Percentiles rank a stretch among this genome's conserved stretches.
Evolutionary conservation across 2,329 filamentous ascomycete species (phyloP).

Genomic region (Pseudocercospora cruenta): DNA sequence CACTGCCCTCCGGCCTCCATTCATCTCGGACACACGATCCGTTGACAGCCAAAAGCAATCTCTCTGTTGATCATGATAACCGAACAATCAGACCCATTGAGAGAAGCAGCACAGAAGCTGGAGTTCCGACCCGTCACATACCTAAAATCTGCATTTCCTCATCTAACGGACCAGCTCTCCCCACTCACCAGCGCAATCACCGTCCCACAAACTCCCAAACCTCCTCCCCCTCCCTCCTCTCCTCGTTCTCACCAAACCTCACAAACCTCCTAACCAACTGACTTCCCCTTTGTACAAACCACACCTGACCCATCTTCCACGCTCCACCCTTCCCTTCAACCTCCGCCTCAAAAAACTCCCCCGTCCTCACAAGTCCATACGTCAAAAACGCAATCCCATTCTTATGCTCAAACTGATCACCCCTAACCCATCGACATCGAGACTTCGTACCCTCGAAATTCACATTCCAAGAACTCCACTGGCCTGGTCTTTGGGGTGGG

Average conservation of each 20-base stretch:
- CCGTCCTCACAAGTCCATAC: constrained; percentile 17
- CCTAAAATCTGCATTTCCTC: too few species aligned
- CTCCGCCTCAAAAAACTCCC: constrained; percentile 24
- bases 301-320: constrained; percentile 22
- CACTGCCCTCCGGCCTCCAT: too few species aligned
- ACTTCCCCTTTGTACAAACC: constrained; percentile 24
- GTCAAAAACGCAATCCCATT: constrained; percentile 23
- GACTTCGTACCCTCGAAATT: constrained; percentile 9
- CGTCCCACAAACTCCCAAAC: constrained; percentile 26
- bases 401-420: constrained; percentile 15
- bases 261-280: constrained; percentile 27
- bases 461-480: constrained; percentile 18
- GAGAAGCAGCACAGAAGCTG: too few species aligned
- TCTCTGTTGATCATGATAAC: too few species aligned
- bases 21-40: too few species aligned
- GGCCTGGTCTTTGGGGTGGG: constrained; percentile 15
- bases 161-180: too few species aligned
- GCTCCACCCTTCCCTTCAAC: constrained; percentile 15
- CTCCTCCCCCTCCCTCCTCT: constrained; percentile 37
- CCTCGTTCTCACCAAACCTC: constrained; percentile 16
- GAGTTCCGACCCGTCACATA: too few species aligned
- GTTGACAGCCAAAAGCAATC: too few species aligned
- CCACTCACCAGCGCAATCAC: background rate
- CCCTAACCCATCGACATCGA: constrained; percentile 23
- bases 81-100: too few species aligned